Conservation (phyloP, 1,139 yeast species). For the Pichia sp. region DNA sequence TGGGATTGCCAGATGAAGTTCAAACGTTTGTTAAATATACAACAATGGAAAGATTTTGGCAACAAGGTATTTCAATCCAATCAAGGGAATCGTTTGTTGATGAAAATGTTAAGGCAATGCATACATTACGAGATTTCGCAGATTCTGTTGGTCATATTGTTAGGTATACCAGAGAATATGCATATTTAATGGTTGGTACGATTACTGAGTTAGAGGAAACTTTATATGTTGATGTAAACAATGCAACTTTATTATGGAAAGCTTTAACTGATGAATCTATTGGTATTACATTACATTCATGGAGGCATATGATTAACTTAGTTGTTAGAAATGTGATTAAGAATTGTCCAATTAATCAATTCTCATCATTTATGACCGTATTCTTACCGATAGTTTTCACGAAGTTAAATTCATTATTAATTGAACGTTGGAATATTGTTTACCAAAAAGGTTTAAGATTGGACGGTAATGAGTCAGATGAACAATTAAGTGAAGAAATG, state of each 20-base stretch:
- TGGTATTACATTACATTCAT: conserved; percentile 89
- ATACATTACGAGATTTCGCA: conserved; percentile 90
- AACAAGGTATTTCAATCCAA: conserved; percentile 92
- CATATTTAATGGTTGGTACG: conserved; percentile 83
- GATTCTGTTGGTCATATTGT: conserved; percentile 97
- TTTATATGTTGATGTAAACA: conserved; percentile 76
- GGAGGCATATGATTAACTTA: conserved; percentile 93
- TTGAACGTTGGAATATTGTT: conserved; percentile 68
- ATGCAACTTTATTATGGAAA: conserved; percentile 71
- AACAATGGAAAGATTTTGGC: conserved; percentile 95
- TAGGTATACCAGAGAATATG: conserved; percentile 92
- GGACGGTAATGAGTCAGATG: conserved; percentile 68
- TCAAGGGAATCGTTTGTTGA: conserved; percentile 92
- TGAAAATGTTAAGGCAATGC: conserved; percentile 90
- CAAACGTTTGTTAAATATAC: conserved; percentile 85
- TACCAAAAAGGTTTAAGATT: conserved; percentile 64
- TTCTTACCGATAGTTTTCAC: conserved; percentile 70
- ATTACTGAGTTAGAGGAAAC: conserved; percentile 87
- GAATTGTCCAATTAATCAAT: conserved; percentile 73
- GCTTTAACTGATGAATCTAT: conserved; percentile 80
- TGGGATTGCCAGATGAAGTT: conserved; percentile 76
- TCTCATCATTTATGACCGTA: conserved; percentile 64
- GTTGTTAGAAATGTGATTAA: conserved; percentile 82
- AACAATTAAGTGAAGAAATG: conserved; percentile 91
- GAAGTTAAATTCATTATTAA: conserved; percentile 66